These are phyloP conservation scores for Leonotis leonurus DNA, from an alignment of 257 asterid species.

Conservation along the genomic window DNA sequence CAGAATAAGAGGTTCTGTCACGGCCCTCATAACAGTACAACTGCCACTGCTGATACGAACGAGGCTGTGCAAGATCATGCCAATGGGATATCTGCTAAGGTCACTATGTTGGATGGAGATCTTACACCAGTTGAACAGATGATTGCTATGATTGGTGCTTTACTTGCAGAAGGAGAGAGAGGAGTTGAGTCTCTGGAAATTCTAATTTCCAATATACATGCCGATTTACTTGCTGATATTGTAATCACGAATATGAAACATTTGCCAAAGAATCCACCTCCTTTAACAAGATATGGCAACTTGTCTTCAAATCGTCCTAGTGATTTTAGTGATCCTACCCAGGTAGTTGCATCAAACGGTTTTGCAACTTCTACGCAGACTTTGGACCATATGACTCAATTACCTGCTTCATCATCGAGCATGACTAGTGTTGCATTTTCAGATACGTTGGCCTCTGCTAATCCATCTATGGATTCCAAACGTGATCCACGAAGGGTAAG, in stretches of 20 bases:
- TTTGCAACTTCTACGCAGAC: conserved; percentile 35
- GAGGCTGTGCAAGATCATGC: conserved; percentile 45
- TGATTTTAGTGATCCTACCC: conserved; percentile 39
- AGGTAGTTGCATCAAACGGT: conserved; percentile 47
- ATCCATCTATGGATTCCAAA: conserved; percentile 55
- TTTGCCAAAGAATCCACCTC: conserved; percentile 68
- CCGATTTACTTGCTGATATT: conserved; percentile 95
- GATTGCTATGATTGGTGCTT: conserved; percentile 87
- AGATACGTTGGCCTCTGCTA: conserved; percentile 45
- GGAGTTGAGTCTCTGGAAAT: conserved; percentile 84
- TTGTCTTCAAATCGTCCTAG: conserved; percentile 30
- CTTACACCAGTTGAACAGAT: conserved; percentile 76
- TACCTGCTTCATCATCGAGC: conserved; percentile 35
- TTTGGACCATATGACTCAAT: conserved; percentile 41
- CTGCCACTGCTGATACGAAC: conserved; percentile 33
- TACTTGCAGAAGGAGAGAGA: conserved; percentile 94
- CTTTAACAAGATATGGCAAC: conserved; percentile 33
- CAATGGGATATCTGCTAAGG: conserved; percentile 55
- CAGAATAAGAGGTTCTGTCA: conserved; percentile 59
- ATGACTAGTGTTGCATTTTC: conserved; percentile 28
- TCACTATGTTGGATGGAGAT: conserved; percentile 43
- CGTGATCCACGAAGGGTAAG: conserved; percentile 99
- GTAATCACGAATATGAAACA: conserved; percentile 92
- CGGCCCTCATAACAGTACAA: conserved; percentile 34
- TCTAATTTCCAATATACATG: conserved; percentile 74